Evolutionary conservation across 495 filamentous ascomycete species (phyloP), one percentile per base, ranked within the genome.

Genomic region (Penicillium macrosclerotiorum): DNA sequence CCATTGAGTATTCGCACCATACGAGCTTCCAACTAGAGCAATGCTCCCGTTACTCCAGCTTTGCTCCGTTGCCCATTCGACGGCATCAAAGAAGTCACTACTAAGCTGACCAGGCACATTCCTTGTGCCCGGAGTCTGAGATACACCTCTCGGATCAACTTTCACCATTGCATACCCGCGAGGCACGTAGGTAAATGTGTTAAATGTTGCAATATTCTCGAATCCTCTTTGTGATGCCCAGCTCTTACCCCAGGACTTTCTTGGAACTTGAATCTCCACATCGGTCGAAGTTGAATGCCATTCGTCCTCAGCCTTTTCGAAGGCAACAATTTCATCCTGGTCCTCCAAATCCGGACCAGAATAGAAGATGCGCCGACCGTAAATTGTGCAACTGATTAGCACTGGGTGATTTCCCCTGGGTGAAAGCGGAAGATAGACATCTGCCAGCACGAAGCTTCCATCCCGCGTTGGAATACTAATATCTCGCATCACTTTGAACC

Each of bases 1-100:
- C 34, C 34, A 37, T 37, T 37, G 34, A 12, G 34, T 37, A 18
- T 37, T 37, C 16, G 34, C 34, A 6, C 34, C 34, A 37, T 37
- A 37, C 17, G 34, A 37, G 34, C 34, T 37, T 14, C 34, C 34
- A 37, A 37, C 17, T 5, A 37, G 34, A 18, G 34, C 34, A 18
- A 37, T 18, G 22, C 22, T 37, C 22, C 34, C 34, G 22, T 37
- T 37, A 18, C 34, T 37, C 34, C 34, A 37, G 6, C 16, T 14
- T 22, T 37, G 34, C 18, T 37, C 34, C 17, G 34, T 18, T 19
- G 16, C 18, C 34, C 34, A 37, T 37, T 37, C 34, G 34, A 14
- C 18, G 5, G 18, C 34, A 37, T 14, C 22, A 18, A 8, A 37
- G 22, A 37, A 37, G 34, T 37, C 34, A 37, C 34, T 18, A 37